Base-by-base conservation (phyloP, 306 rosid genomes). In the Arachis hypogaea region DNA sequence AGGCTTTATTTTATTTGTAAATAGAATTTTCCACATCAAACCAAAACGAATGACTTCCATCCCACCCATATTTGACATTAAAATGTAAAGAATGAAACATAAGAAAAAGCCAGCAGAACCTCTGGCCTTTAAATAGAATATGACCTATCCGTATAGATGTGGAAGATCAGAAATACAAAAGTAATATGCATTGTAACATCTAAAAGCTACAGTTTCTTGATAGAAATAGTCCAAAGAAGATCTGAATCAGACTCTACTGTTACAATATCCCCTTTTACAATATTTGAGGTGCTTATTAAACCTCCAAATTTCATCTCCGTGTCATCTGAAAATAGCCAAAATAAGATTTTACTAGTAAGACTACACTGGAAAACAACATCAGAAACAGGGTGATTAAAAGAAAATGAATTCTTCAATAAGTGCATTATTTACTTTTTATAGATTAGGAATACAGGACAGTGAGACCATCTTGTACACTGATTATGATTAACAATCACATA, bases 191-290 rank as follows among this genome's bases (percentile, higher is more conserved):
- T 22, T 36, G 45, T 61, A 58, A 66, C 74, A 76, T 69, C 78
- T 68, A 71, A 74, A 77, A 74, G 40, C 82, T 82, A 82, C 5
- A 7, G 78, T 80, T 80, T 85, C 86, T 94, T 88, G 64, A 92
- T 77, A 51, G 93, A 88, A 69, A 89, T 84, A 36, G 99, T 94
- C 99, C 97, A 94, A 10, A 94, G 93, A 74, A 94, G 97, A 88
- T 94, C 96, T 9, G 99, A 56, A 81, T 89, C 96, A 29, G 98
- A 94, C 75, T 75, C 87, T 62, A 94, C 97, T 30, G 93, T 85
- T 54, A 91, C 78, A 71, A 78, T 83, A 60, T 89, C 99, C 29
- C 69, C 93, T 66, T 81, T 77, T 43, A 87, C 93, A 12, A 89
- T 70, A 81, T 92, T 94, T 65, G 97, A 91, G 58, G 97, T 91